Base-by-base conservation (phyloP, 1,139 yeast species). In the Meyerozyma smithsonii region DNA sequence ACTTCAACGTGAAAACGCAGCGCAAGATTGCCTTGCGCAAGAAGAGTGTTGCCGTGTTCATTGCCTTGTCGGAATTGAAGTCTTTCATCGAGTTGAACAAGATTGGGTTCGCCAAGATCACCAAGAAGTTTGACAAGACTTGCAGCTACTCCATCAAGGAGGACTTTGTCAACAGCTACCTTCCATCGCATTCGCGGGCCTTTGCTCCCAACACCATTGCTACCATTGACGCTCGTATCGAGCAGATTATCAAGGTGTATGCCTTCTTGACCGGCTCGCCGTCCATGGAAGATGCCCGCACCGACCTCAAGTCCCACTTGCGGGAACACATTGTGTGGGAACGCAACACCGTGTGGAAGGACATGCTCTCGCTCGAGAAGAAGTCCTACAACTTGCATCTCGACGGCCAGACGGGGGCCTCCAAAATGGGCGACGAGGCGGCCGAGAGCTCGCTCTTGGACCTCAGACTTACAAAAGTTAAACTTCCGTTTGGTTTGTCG, bases 281-380 rank as follows among this genome's bases (percentile, higher is more conserved):
- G 38, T 54, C 54, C 23, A 54, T 72, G 37, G 79, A 73, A 12
- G 59, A 63, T 35, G 85, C 92, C 18, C 77, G 74, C 43, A 71
- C 76, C 26, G 94, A 86, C 52, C 72, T 90, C 45, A 76, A 83
- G 46, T 72, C 87, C 12, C 87, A 87, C 51, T 65, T 90, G 46
- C 74, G 97, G 44, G 97, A 90, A 53, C 95, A 89, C 60, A 86
- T 90, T 37, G 96, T 89, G 14, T 90, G 96, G 95, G 97, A 89
- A 62, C 76, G 97, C 59, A 88, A 88, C 59, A 90, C 97, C 0
- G 97, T 90, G 18, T 90, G 97, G 97, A 83, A 92, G 55, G 97
- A 90, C 57, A 83, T 90, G 87, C 83, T 89, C 57, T 92, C 92
- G 10, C 64, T 89, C 54, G 96, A 90, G 59, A 77, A 95, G 55